Evolutionary conservation across 495 filamentous ascomycete genomes (phyloP).

Genomic region (Bombardia bombarda): DNA sequence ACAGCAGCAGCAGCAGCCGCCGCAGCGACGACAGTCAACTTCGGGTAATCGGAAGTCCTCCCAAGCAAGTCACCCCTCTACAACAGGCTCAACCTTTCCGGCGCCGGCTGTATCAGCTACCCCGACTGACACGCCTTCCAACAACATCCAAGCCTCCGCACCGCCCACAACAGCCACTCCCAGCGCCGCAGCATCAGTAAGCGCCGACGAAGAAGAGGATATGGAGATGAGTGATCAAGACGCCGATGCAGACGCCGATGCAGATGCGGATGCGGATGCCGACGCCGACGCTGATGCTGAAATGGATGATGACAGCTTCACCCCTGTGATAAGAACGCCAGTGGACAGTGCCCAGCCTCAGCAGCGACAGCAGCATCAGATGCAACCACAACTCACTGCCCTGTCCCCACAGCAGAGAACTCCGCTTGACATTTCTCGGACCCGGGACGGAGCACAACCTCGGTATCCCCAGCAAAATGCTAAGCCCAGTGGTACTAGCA

Average conservation of each 20-base stretch:
- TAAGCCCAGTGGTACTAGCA: too few species aligned
- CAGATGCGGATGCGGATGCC: slow-evolving; percentile 9
- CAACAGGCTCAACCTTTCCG: slow-evolving; percentile 2
- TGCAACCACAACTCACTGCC: not conserved
- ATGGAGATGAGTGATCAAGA: slow-evolving; percentile 21
- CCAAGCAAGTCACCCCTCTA: not conserved
- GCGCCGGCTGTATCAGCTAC: too few species aligned
- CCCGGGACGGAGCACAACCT: not conserved
- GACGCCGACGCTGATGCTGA: slow-evolving; percentile 8
- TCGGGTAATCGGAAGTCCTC: not conserved
- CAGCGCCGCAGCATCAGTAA: slow-evolving; percentile 8
- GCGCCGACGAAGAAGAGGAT: slow-evolving; percentile 5
- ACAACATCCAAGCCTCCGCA: not conserved
- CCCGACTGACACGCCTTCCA: not conserved
- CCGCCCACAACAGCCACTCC: not conserved
- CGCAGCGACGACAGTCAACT: too few species aligned
- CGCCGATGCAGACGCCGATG: slow-evolving; percentile 8
- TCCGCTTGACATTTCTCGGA: slow-evolving; percentile 4
- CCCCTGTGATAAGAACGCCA: not conserved
- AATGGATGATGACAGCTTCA: slow-evolving; percentile 29
- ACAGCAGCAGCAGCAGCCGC: too few species aligned
- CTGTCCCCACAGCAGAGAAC: slow-evolving; percentile 2
- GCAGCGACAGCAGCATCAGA: not conserved
- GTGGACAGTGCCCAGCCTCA: not conserved
- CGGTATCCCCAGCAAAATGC: too few species aligned